phyloP scores from a whole-genome alignment of 345 rosid species.

The rapeseed (Brassica napus) region DNA sequence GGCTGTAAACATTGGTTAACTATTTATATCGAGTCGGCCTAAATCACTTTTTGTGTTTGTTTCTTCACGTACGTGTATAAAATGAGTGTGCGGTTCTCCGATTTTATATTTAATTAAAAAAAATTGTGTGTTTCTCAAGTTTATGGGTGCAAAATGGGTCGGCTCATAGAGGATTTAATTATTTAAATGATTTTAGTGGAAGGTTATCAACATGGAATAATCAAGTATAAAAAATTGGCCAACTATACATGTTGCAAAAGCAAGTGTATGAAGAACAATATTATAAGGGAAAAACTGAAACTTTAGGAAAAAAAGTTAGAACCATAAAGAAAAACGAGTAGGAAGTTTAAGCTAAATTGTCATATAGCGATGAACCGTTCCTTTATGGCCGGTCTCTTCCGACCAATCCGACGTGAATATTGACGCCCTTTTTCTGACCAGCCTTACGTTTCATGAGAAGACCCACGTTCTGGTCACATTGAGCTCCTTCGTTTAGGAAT shows the following conservation, averaged over 20 bases:
- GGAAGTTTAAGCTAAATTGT: conserved; percentile 22
- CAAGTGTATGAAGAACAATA: conserved; percentile 10
- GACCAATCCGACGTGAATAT: conserved; percentile 36
- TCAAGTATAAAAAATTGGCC: background rate
- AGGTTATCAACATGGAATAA: background rate
- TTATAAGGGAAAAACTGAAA: background rate
- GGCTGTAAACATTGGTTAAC: background rate
- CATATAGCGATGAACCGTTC: conserved; percentile 28
- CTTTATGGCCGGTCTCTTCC: conserved; percentile 35
- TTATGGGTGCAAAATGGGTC: conserved; percentile 22
- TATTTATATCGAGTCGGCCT: background rate
- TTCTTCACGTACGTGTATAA: background rate
- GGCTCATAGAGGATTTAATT: background rate
- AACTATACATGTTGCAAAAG: conserved; percentile 20
- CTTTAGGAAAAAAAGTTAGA: background rate
- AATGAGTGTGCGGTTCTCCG: background rate
- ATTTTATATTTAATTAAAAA: background rate
- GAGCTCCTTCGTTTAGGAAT: conserved; percentile 16
- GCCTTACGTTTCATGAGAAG: conserved; percentile 27
- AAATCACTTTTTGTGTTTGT: background rate
- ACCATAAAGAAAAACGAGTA: background rate
- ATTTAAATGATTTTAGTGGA: background rate
- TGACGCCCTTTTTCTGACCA: conserved; percentile 26
- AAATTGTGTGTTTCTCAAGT: background rate
- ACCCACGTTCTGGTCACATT: conserved; percentile 36